Base-by-base conservation (phyloP, 345 rosid genomes). In the Acer saccharum region DNA sequence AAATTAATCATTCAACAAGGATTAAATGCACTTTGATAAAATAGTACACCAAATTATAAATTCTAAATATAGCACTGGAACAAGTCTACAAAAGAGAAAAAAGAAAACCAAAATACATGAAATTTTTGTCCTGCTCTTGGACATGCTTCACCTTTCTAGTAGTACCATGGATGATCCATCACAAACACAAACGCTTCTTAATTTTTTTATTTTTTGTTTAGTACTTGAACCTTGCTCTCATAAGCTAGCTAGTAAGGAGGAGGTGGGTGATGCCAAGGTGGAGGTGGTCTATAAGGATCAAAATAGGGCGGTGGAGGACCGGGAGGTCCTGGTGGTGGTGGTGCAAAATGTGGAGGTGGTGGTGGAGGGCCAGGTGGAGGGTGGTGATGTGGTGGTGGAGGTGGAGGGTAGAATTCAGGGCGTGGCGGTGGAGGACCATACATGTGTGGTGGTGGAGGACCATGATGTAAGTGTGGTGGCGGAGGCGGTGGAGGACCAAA, bases 231-330 rank as follows among this genome's bases (percentile, higher is more conserved):
- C 57, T 46, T 39, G 48, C 52, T 10, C 52, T 18, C 13, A 17
- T 6, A 70, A 16, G 23, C 72, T 68, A 76, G 50, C 58, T 68
- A 3, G 41, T 71, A 16, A 27, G 83, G 83, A 69, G 68, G 84
- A 44, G 83, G 83, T 68, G 68, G 83, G 27, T 52, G 84, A 21
- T 58, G 67, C 75, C 68, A 55, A 1, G 75, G 81, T 0, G 84
- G 79, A 64, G 84, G 72, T 69, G 84, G 84, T 27, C 76, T 27
- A 16, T 48, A 73, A 29, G 83, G 83, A 27, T 81, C 84, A 13
- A 55, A 65, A 25, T 48, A 69, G 2, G 83, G 80, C 0, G 66
- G 76, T 14, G 80, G 76, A 23, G 75, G 81, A 52, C 76, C 76
- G 1, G 41, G 65, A 2, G 81, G 77, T 10, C 55, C 64, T 60